These are phyloP conservation scores for Chenopodium suecicum DNA, from an alignment of 148 eudicot species.

Conservation along the genomic window DNA sequence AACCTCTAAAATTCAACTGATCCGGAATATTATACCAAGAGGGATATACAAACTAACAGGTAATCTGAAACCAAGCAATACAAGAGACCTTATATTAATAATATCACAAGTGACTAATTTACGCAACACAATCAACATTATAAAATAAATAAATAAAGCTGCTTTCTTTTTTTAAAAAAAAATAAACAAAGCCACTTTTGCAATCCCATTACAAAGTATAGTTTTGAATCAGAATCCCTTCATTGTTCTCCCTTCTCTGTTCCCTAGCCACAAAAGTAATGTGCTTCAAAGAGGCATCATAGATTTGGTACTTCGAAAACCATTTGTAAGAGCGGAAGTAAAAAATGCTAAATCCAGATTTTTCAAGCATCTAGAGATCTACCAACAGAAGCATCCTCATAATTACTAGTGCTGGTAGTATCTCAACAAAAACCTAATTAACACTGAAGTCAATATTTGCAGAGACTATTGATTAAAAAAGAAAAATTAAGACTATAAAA, in stretches of 20 bases:
- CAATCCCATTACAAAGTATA: not conserved
- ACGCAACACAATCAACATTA: slow-evolving; percentile 3
- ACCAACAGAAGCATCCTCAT: not conserved
- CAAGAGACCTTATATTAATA: slow-evolving; percentile 7
- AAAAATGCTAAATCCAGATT: not conserved
- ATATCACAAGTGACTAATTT: not conserved
- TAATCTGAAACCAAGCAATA: not conserved
- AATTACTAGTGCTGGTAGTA: not conserved
- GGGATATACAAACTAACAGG: not conserved
- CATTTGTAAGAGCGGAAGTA: not conserved
- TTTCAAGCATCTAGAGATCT: not conserved
- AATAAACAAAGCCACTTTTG: not conserved
- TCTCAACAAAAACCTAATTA: not conserved
- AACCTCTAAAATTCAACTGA: not conserved
- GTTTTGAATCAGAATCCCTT: not conserved
- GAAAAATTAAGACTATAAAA: not conserved
- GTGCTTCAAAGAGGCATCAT: not conserved
- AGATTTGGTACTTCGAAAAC: not conserved
- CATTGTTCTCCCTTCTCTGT: not conserved
- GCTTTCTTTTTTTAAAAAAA: not conserved
- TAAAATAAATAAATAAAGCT: too few species aligned
- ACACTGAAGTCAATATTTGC: not conserved
- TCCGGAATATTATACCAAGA: not conserved
- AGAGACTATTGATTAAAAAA: too few species aligned
- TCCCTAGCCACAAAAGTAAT: not conserved